These are phyloP conservation scores for Phoenix roebelenii DNA, from an alignment of 176 grass and related monocot genomes.

Conservation along the genomic window DNA sequence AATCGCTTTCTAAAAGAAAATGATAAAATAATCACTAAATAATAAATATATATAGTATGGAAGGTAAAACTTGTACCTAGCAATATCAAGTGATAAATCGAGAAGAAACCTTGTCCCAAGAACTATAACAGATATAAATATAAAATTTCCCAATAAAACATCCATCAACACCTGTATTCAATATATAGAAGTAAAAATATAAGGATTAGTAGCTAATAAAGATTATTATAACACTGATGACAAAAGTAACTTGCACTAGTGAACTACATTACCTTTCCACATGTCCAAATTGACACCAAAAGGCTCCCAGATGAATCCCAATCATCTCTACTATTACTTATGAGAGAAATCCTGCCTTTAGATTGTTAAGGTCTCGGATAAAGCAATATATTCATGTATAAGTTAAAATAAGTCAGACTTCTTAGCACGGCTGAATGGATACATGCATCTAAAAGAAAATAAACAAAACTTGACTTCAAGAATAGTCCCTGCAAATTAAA, in stretches of 20 bases:
- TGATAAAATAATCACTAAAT: background rate
- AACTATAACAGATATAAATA: constrained; percentile 56
- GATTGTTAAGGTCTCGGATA: constrained; percentile 38
- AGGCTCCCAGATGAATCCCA: constrained; percentile 39
- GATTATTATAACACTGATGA: background rate
- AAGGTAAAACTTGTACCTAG: constrained; percentile 37
- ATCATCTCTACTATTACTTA: constrained; percentile 33
- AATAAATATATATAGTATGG: constrained; percentile 3
- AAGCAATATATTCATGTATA: constrained; percentile 14
- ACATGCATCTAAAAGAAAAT: constrained; percentile 77
- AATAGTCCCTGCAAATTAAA: constrained; percentile 58
- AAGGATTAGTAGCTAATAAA: too few relatives aligned
- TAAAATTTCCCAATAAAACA: constrained; percentile 50
- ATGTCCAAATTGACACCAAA: constrained; percentile 42
- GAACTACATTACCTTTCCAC: constrained; percentile 39
- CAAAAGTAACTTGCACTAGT: background rate
- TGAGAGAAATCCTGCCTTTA: constrained; percentile 66
- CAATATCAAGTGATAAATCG: constrained; percentile 36
- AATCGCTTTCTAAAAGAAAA: background rate
- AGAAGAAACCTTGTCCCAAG: constrained; percentile 46
- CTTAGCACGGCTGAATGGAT: constrained; percentile 25
- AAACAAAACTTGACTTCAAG: constrained; percentile 41
- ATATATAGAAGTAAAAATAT: too few relatives aligned
- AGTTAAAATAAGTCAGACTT: constrained; percentile 4
- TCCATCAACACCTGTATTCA: constrained; percentile 42